phyloP scores from a whole-genome alignment of 2,329 filamentous ascomycete species.

The Neofusicoccum umdonicola region DNA sequence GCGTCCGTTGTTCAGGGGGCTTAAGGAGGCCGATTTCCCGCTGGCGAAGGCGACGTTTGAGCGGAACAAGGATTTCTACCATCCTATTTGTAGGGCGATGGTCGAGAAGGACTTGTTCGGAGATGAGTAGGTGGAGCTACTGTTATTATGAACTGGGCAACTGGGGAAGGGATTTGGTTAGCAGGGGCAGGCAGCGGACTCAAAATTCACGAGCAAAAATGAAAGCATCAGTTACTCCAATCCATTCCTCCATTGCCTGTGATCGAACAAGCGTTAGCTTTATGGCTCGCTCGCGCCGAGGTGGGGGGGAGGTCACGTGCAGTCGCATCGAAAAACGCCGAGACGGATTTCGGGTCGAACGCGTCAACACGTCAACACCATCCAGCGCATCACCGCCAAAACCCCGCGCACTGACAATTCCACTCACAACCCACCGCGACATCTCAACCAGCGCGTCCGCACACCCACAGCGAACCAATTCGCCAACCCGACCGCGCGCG shows the following conservation, averaged over 20 bases:
- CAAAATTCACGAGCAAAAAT: no score
- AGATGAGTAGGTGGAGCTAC: not conserved
- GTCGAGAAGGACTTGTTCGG: conserved; percentile 78
- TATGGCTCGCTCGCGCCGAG: no score
- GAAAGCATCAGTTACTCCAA: no score
- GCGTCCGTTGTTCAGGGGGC: conserved; percentile 72
- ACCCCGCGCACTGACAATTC: not conserved
- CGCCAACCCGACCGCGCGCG: not conserved
- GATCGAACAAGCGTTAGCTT: no score
- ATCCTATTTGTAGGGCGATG: conserved; percentile 83
- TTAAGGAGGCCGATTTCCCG: conserved; percentile 71
- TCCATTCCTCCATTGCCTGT: not conserved
- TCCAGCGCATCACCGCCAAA: not conserved
- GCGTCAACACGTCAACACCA: conserved; percentile 9
- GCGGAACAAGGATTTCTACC: conserved; percentile 88
- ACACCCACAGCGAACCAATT: not conserved
- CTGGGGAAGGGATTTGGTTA: no score
- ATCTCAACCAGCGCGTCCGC: not conserved
- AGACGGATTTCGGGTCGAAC: conserved; percentile 12
- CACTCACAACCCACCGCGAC: not conserved
- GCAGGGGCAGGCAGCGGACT: no score
- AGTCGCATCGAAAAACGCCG: conserved; percentile 28
- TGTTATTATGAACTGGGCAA: no score
- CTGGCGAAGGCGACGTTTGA: conserved; percentile 80
- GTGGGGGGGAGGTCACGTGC: not conserved